Conservation (phyloP, 1,139 yeast genomes). For the Blastobotrys illinoisensis region DNA sequence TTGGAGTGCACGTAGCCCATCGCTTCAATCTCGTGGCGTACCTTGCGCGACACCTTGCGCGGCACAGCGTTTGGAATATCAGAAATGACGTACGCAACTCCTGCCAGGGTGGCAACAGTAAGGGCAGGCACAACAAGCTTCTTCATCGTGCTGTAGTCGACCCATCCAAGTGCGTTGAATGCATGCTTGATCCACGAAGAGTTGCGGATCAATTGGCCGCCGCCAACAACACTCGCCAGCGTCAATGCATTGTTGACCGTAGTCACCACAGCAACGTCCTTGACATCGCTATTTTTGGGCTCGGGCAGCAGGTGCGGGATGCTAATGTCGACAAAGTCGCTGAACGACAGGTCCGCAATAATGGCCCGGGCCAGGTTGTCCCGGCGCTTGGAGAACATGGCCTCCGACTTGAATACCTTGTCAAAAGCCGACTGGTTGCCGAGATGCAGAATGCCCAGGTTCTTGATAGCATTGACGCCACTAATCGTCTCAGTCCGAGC, state of each 20-base stretch:
- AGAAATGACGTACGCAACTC: slow-evolving; percentile 59
- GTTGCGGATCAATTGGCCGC: slow-evolving; percentile 28
- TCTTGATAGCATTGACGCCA: slow-evolving; percentile 58
- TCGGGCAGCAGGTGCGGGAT: slow-evolving; percentile 18
- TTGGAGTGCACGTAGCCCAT: slow-evolving; percentile 75
- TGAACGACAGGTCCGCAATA: slow-evolving; percentile 51
- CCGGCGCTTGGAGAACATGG: slow-evolving; percentile 75
- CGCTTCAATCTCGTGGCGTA: slow-evolving; percentile 54
- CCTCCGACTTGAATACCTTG: slow-evolving; percentile 65
- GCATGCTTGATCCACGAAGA: slow-evolving; percentile 27
- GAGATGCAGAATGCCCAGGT: slow-evolving; percentile 43
- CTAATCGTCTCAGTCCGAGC: slow-evolving; percentile 58
- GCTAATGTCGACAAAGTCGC: slow-evolving; percentile 63
- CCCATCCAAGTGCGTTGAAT: slow-evolving; percentile 21
- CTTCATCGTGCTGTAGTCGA: slow-evolving; percentile 25
- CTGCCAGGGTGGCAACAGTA: slow-evolving; percentile 50
- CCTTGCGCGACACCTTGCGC: slow-evolving; percentile 69
- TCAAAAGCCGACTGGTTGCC: slow-evolving; percentile 51
- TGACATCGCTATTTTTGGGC: neutral
- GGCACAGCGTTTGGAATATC: slow-evolving; percentile 92
- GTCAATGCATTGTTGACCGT: slow-evolving; percentile 38
- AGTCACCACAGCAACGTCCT: slow-evolving; percentile 22
- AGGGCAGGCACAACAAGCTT: slow-evolving; percentile 44
- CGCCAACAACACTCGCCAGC: slow-evolving; percentile 37
- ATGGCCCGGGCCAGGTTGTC: slow-evolving; percentile 61